Conservation (phyloP, 1,284 basidiomycete genomes). For the Phlebopus sp. region DNA sequence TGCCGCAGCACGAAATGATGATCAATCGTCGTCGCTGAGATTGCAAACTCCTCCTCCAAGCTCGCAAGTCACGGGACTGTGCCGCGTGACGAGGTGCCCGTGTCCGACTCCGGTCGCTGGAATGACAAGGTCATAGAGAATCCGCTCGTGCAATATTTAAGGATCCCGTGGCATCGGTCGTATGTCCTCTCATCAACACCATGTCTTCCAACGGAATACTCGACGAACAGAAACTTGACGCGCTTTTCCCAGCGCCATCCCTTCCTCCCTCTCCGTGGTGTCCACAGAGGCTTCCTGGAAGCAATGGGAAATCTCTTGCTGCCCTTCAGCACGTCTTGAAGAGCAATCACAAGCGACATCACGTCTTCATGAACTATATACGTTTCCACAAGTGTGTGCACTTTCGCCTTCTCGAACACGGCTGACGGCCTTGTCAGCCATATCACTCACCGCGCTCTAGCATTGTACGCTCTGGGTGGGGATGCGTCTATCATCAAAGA, state of each 20-base stretch:
- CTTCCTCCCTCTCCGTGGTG: slow-evolving; percentile 24
- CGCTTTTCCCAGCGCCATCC: slow-evolving; percentile 24
- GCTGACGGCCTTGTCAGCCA: slow-evolving; percentile 32
- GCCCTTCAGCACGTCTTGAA: slow-evolving; percentile 25
- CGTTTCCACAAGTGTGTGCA: slow-evolving; percentile 25
- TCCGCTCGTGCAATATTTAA: too few relatives aligned
- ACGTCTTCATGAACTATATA: slow-evolving; percentile 25
- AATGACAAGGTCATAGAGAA: too few relatives aligned
- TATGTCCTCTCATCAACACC: background rate
- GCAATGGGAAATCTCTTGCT: slow-evolving; percentile 15
- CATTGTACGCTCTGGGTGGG: slow-evolving; percentile 42
- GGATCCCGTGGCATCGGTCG: too few relatives aligned
- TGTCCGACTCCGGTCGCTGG: too few relatives aligned
- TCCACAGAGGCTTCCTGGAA: slow-evolving; percentile 28
- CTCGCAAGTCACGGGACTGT: too few relatives aligned
- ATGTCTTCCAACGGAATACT: slow-evolving; percentile 14
- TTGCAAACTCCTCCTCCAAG: too few relatives aligned
- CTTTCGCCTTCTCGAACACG: background rate
- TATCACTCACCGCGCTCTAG: slow-evolving; percentile 41
- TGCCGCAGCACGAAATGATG: too few relatives aligned
- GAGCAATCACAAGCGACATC: slow-evolving; percentile 26
- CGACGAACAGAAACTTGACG: slow-evolving; percentile 12
- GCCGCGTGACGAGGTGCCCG: too few relatives aligned
- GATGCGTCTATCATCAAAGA: slow-evolving; percentile 33
- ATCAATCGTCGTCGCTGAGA: too few relatives aligned